Base-by-base conservation (phyloP, 225 moss, liverwort and hornwort genomes). In the Sphagnum tenellum region DNA sequence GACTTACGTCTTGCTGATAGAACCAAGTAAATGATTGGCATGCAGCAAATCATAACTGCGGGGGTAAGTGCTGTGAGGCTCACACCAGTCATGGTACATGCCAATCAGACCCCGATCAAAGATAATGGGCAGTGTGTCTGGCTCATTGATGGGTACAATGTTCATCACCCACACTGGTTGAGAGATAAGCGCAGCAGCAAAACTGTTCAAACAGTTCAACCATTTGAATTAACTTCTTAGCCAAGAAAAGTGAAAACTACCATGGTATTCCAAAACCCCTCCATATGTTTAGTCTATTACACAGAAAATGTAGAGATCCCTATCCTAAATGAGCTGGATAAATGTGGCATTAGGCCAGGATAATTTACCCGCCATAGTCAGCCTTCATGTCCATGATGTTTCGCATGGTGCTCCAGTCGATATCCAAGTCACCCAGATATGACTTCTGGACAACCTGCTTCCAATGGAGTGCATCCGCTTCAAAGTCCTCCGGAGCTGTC, bases 71-170 rank as follows among this genome's bases (percentile, higher is more conserved):
- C 90, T 87, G 67, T 83, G 78, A 12, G 87, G 81, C 71, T 87
- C 87, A 71, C 87, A 87, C 87, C 87, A 87, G 57, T 94, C 90
- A 70, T 94, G 90, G 68, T 94, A 90, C 63, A 94, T 79, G 54
- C 90, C 93, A 74, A 90, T 78, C 68, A 94, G 81, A 12, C 93
- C 90, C 48, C 90, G 79, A 52, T 94, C 88, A 64, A 78, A 94
- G 5, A 94, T 63, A 49, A 94, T 84, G 55, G 93, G 86, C 45
- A 94, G 70, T 8, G 90, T 94, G 68, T 94, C 90, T 59, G 90
- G 88, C 66, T 90, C 86, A 71, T 80, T 79, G 50, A 76, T 82
- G 14, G 90, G 90, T 45, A 94, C 74, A 57, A 90, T 81, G 46
- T 94, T 94, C 81, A 90, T 74, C 49, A 88, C 77, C 87, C 87